Conservation (phyloP, 495 filamentous ascomycete genomes). For the Lepraria neglecta region DNA sequence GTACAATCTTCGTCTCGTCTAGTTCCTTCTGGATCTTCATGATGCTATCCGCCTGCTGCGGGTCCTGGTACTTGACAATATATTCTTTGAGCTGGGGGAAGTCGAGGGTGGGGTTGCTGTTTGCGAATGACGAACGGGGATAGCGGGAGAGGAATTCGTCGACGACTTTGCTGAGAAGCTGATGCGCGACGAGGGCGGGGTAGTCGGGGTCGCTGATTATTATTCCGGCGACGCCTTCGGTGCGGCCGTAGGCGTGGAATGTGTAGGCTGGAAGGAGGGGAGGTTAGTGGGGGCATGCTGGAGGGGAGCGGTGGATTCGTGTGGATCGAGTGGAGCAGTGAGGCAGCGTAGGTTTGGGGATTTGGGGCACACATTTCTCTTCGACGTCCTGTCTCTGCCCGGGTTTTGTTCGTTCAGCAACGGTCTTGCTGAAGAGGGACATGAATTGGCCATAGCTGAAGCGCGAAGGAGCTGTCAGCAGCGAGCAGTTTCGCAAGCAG, state of each 20-base stretch:
- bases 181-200: slow-evolving; percentile 84
- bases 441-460: slow-evolving; percentile 51
- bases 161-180: slow-evolving; percentile 81
- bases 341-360: slow-evolving; percentile 17
- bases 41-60: slow-evolving; percentile 80
- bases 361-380: slow-evolving; percentile 58
- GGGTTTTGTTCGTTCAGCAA: slow-evolving; percentile 76
- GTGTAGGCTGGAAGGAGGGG: slow-evolving; percentile 48
- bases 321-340: background rate
- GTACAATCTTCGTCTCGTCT: slow-evolving; percentile 94
- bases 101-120: slow-evolving; percentile 45
- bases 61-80: slow-evolving; percentile 84
- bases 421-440: slow-evolving; percentile 49
- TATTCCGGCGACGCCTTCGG: slow-evolving; percentile 80
- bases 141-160: slow-evolving; percentile 86
- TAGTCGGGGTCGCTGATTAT: slow-evolving; percentile 90
- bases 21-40: slow-evolving; percentile 95
- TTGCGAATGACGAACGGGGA: slow-evolving; percentile 60
- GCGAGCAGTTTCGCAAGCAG: background rate
- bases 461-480: slow-evolving; percentile 9
- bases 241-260: slow-evolving; percentile 85
- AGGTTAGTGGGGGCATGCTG: slow-evolving; percentile 5
- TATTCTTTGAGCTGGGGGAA: slow-evolving; percentile 75
- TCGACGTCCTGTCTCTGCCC: slow-evolving; percentile 87
- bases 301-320: background rate